Percentiles rank a stretch among this genome's conserved stretches.
These are phyloP conservation scores for Teunomyces cretensis DNA, from an alignment of 805 yeast species.

Conservation along the genomic window DNA sequence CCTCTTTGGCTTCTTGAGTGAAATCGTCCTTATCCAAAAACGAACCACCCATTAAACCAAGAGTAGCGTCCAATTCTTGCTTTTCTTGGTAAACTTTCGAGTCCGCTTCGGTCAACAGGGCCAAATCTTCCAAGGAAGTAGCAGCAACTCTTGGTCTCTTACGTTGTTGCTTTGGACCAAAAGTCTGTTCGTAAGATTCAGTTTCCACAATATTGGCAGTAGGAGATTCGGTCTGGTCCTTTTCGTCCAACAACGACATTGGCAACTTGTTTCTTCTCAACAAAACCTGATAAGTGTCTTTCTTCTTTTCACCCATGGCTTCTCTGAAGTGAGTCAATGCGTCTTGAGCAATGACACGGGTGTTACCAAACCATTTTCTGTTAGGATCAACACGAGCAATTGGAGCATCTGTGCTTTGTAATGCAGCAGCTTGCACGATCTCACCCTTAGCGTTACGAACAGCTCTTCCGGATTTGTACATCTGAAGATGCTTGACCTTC, in stretches of 20 bases:
- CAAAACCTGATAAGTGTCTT: slow-evolving; percentile 82
- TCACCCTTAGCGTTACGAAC: slow-evolving; percentile 86
- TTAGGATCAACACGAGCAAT: slow-evolving; percentile 94
- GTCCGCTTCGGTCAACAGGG: slow-evolving; percentile 54
- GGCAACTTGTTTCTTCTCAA: slow-evolving; percentile 89
- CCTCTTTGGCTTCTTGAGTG: slow-evolving; percentile 90
- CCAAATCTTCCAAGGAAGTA: slow-evolving; percentile 78
- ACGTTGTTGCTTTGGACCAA: slow-evolving; percentile 94
- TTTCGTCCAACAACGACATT: slow-evolving; percentile 90
- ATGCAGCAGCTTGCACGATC: slow-evolving; percentile 78
- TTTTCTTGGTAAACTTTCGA: slow-evolving; percentile 68
- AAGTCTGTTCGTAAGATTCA: slow-evolving; percentile 75
- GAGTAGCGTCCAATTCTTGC: slow-evolving; percentile 67
- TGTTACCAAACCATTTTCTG: slow-evolving; percentile 96
- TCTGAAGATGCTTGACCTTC: slow-evolving; percentile 81
- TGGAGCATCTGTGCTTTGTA: slow-evolving; percentile 86
- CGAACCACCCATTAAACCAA: slow-evolving; percentile 77
- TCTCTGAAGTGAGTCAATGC: slow-evolving; percentile 92
- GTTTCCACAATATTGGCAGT: slow-evolving; percentile 81
- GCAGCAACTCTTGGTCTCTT: slow-evolving; percentile 84
- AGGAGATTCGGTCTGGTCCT: slow-evolving; percentile 74
- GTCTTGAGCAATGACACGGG: slow-evolving; percentile 96
- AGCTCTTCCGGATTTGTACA: slow-evolving; percentile 93
- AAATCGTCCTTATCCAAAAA: slow-evolving; percentile 68
- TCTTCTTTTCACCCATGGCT: slow-evolving; percentile 82